Base-by-base conservation (phyloP, 1,284 basidiomycete genomes). In the Vanrija sp. region DNA sequence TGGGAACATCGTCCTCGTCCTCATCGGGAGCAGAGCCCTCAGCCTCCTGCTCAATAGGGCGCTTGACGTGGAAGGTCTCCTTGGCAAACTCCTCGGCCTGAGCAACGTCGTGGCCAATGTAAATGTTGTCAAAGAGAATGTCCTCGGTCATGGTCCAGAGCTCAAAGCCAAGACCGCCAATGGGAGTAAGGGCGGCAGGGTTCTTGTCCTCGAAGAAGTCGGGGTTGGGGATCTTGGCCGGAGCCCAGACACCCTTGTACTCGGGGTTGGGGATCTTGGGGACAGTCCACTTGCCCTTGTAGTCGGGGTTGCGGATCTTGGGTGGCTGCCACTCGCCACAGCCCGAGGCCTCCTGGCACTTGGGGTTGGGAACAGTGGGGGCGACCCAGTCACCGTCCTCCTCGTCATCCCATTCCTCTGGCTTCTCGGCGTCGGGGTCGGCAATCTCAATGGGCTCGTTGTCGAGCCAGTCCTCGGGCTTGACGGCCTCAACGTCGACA, bases 111-210 rank as follows among this genome's bases (percentile, higher is more conserved):
- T 92, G 86, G 58, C 92, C 92, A 61, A 98, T 78, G 80, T 91
- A 97, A 71, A 98, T 85, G 82, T 96, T 93, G 79, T 91, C 86
- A 40, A 54, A 96, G 67, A 96, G 84, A 66, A 96, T 96, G 73
- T 94, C 89, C 78, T 96, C 92, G 47, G 91, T 94, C 94, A 97
- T 98, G 54, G 92, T 94, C 93, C 93, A 98, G 69, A 97, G 85
- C 78, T 98, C 93, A 61, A 97, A 93, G 74, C 93, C 93, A 64
- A 97, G 83, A 79, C 92, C 94, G 64, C 89, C 90, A 72, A 94
- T 91, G 75, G 89, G 87, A 67, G 83, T 80, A 58, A 98, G 86
- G 81, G 91, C 87, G 65, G 91, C 84, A 3, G 96, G 95, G 55
- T 82, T 83, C 50, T 82, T 74, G 78, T 98, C 96, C 79, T 95